Conservation (phyloP, 371 early-diverging fungal species). For the Fennellomyces sp. region DNA sequence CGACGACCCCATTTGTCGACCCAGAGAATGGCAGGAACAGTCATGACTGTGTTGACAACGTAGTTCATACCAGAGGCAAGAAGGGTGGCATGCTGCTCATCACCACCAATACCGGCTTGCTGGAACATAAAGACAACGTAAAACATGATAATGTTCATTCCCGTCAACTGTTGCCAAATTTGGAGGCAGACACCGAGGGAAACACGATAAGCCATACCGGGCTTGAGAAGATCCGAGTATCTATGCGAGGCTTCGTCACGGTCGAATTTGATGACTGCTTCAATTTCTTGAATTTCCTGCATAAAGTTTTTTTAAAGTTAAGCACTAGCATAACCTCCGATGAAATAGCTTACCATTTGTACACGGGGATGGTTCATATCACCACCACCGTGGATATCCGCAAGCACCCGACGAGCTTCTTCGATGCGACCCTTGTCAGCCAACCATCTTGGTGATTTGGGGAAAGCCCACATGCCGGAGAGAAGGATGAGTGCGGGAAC, state of each 20-base stretch:
- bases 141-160: constrained; percentile 78
- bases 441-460: constrained; percentile 90
- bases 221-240: constrained; percentile 69
- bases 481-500: constrained; percentile 78
- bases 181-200: constrained; percentile 70
- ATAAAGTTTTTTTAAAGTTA: background rate
- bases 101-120: constrained; percentile 57
- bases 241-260: constrained; percentile 62
- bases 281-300: constrained; percentile 65
- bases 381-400: constrained; percentile 67
- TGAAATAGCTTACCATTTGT: constrained; percentile 11
- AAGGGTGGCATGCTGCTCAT: constrained; percentile 44
- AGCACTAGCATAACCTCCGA: background rate
- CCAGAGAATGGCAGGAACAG: constrained; percentile 73
- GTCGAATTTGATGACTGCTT: constrained; percentile 70
- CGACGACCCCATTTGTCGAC: constrained; percentile 73
- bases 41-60: constrained; percentile 66
- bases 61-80: constrained; percentile 67
- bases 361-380: constrained; percentile 55
- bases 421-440: constrained; percentile 62
- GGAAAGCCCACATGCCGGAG: constrained; percentile 70
- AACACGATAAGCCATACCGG: constrained; percentile 61
- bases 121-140: constrained; percentile 69
- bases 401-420: constrained; percentile 71
- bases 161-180: constrained; percentile 73